Base-by-base conservation (phyloP, 2,329 filamentous ascomycete genomes). In the Penicillium sp. region DNA sequence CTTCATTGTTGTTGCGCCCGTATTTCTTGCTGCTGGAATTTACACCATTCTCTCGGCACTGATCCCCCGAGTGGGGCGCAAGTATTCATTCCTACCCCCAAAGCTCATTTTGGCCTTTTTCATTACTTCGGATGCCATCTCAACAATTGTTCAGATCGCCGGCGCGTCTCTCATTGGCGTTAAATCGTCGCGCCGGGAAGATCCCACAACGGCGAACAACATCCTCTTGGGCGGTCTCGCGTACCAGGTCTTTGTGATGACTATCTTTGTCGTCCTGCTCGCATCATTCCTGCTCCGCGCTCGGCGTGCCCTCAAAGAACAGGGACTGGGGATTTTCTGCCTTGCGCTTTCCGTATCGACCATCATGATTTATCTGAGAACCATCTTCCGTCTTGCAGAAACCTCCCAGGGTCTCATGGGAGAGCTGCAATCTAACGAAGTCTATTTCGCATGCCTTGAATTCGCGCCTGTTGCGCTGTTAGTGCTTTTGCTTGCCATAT, bases 371-470 rank as follows among this genome's bases (percentile, higher is more conserved):
- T 58, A 60, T 46, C 23, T 58, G 49, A 50, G 58, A n/a, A 60
- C 58, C 11, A 49, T 58, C 13, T 60, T 60, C 41, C 55, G 58
- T 43, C 58, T 60, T 27, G 50, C 49, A 2, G 58, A 60, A 43
- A 60, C 58, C 2, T 46, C 47, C 0, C 55, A 60, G 23, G 55
- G 58, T 32, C 43, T 58, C 0, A 57, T 53, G 19, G 55, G 55
- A 13, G 57, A 58, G 19, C 16, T 60, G 14, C 57, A 56, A 10
- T 56, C 46, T 1, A 40, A 56, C 9, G 58, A 60, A 16, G 52
- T 60, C 10, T 60, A 53, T 23, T 60, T 60, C 27, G 58, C 55
- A 11, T 58, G 58, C 19, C 58, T 60, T 32, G 58, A 60, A 30
- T 60, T 60, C 10, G 55, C 58, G n/a, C 58, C 58, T 26, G 50